phyloP scores from a whole-genome alignment of 805 yeast species.

The Huiozyma naganishii region DNA sequence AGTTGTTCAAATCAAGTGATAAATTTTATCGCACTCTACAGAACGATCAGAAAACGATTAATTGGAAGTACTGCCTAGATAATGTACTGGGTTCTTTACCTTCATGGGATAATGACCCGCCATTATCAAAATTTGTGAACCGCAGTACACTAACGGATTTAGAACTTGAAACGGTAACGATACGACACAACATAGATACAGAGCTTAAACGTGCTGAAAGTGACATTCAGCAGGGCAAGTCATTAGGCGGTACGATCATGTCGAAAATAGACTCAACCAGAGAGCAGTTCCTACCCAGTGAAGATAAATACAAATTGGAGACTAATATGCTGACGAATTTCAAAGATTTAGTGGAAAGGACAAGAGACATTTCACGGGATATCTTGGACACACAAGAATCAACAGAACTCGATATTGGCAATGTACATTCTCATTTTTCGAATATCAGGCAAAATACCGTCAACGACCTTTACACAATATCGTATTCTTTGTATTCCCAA shows the following conservation, averaged over 20 bases:
- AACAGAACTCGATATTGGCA: background rate
- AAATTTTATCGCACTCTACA: slow-evolving; percentile 31
- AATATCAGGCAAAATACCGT: slow-evolving; percentile 9
- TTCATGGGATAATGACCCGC: slow-evolving; percentile 4
- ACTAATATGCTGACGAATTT: slow-evolving; percentile 18
- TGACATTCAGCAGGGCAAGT: slow-evolving; percentile 12
- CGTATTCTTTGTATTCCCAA: slow-evolving; percentile 19
- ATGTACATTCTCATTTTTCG: slow-evolving; percentile 3
- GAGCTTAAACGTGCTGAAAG: slow-evolving; percentile 9
- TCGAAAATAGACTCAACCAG: slow-evolving; percentile 5
- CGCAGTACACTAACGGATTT: background rate
- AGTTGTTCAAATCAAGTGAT: slow-evolving; percentile 31
- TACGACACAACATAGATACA: slow-evolving; percentile 3
- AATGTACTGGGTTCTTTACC: slow-evolving; percentile 11
- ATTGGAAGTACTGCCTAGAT: slow-evolving; percentile 30
- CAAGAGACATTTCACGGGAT: slow-evolving; percentile 10
- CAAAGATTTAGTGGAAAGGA: slow-evolving; percentile 13
- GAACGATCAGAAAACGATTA: slow-evolving; percentile 31
- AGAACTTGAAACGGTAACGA: background rate
- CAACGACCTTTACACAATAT: slow-evolving; percentile 16
- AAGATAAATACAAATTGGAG: slow-evolving; percentile 16
- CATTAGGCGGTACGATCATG: slow-evolving; percentile 6
- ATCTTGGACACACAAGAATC: slow-evolving; percentile 8
- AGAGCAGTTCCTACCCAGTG: slow-evolving; percentile 6
- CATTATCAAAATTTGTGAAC: background rate